Conservation (phyloP, 108 stramenopile species). For the Cyclotella baltica region DNA sequence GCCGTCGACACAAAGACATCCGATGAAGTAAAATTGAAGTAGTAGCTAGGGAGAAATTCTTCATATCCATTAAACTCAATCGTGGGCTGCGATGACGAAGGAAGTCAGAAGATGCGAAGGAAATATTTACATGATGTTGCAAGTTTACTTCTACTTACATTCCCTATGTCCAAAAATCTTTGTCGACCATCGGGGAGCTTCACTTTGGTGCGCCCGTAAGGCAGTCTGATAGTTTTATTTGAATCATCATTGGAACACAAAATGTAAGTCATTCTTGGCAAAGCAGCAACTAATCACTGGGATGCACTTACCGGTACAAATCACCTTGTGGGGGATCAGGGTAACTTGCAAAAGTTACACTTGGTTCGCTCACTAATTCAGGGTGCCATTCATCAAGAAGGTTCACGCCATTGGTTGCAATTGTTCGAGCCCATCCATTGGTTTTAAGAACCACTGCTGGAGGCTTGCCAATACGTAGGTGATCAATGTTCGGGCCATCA, state of each 20-base stretch:
- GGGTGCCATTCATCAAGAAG: slow-evolving; percentile 34
- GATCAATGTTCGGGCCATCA: slow-evolving; percentile 54
- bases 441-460: slow-evolving; percentile 46
- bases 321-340: slow-evolving; percentile 35
- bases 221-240: too few relatives aligned
- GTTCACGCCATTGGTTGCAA: slow-evolving; percentile 40
- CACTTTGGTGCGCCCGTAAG: slow-evolving; percentile 33
- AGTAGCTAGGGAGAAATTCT: slow-evolving; percentile 15
- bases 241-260: too few relatives aligned
- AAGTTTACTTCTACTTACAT: too few relatives aligned
- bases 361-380: slow-evolving; percentile 12
- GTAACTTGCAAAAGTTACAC: slow-evolving; percentile 14
- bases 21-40: slow-evolving; percentile 31
- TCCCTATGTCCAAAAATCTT: slow-evolving; percentile 39
- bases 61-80: slow-evolving; percentile 56
- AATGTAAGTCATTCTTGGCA: too few relatives aligned
- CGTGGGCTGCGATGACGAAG: slow-evolving; percentile 13
- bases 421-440: slow-evolving; percentile 40
- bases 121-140: neutral
- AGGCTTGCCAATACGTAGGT: slow-evolving; percentile 49
- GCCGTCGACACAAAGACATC: slow-evolving; percentile 34
- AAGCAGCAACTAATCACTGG: too few relatives aligned
- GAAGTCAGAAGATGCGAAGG: neutral
- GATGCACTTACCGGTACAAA: slow-evolving; percentile 34
- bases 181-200: slow-evolving; percentile 7